phyloP scores from a whole-genome alignment of 2,329 filamentous ascomycete genomes.

The Exophiala bonariae region DNA sequence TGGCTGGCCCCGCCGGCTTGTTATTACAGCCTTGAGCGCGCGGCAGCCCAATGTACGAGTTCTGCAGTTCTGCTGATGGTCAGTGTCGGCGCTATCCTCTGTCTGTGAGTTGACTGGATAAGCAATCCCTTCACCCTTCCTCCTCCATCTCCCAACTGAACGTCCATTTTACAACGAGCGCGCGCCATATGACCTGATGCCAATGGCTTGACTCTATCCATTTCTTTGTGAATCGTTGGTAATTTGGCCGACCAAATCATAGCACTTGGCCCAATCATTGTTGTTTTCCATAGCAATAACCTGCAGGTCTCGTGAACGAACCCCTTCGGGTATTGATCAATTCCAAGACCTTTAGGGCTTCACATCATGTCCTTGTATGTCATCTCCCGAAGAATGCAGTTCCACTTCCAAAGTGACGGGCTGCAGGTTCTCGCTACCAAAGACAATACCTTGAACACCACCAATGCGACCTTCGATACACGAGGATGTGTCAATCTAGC shows the following conservation, averaged over 20 bases:
- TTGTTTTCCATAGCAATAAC: too few species aligned
- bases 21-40: slow-evolving; percentile 17
- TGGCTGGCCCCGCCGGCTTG: slow-evolving; percentile 10
- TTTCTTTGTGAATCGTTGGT: slow-evolving; percentile 6
- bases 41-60: slow-evolving; percentile 12
- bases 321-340: not conserved
- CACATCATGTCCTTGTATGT: not conserved
- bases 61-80: slow-evolving; percentile 1
- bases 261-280: too few species aligned
- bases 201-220: slow-evolving; percentile 10
- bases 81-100: slow-evolving; percentile 13
- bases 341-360: not conserved
- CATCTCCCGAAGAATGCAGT: not conserved
- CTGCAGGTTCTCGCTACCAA: too few species aligned
- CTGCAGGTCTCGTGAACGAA: too few species aligned
- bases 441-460: too few species aligned
- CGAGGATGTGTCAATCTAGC: not conserved
- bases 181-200: slow-evolving; percentile 7
- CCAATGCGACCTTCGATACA: too few species aligned
- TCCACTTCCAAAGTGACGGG: too few species aligned
- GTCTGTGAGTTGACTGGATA: slow-evolving; percentile 12
- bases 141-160: not conserved
- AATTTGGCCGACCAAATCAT: slow-evolving; percentile 5
- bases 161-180: slow-evolving; percentile 2
- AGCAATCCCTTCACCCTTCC: not conserved